phyloP scores from a whole-genome alignment of 441 rosid species.

The Erysimum pusillum region DNA sequence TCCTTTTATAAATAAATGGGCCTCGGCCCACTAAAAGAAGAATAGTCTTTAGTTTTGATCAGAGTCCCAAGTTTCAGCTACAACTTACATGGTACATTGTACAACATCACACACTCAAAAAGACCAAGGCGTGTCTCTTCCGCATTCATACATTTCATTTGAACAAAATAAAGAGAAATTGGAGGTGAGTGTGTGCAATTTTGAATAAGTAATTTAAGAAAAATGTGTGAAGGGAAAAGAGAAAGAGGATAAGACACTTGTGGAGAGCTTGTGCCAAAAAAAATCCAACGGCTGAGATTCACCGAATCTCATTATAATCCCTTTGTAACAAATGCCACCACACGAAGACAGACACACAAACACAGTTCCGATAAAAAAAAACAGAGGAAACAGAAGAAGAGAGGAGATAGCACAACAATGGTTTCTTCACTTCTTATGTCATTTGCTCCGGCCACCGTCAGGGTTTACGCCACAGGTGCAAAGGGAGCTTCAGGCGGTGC shows the following conservation, averaged over 20 bases:
- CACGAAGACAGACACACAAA: conserved; percentile 16
- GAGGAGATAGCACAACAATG: conserved; percentile 41
- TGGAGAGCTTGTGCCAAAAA: conserved; percentile 66
- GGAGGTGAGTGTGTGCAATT: neutral
- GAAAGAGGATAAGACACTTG: conserved; percentile 69
- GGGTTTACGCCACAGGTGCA: conserved; percentile 68
- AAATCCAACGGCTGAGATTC: conserved; percentile 54
- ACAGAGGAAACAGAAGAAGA: conserved; percentile 7
- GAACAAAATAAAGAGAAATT: neutral
- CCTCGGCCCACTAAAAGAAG: neutral
- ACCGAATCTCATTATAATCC: conserved; percentile 37
- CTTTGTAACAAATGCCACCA: conserved; percentile 42
- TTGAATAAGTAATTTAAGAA: neutral
- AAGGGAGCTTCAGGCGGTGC: conserved; percentile 54
- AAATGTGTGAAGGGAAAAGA: conserved; percentile 29
- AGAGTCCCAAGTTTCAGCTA: neutral
- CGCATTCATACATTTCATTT: conserved; percentile 1
- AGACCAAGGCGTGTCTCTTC: conserved; percentile 30
- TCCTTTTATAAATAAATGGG: neutral
- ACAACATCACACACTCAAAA: neutral
- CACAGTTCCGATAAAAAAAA: conserved; percentile 5
- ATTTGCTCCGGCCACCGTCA: conserved; percentile 64
- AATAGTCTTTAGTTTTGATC: neutral
- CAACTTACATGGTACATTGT: neutral
- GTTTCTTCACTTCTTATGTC: conserved; percentile 68